Base-by-base conservation (phyloP, 306 rosid genomes). In the Dicorynia guianensis region DNA sequence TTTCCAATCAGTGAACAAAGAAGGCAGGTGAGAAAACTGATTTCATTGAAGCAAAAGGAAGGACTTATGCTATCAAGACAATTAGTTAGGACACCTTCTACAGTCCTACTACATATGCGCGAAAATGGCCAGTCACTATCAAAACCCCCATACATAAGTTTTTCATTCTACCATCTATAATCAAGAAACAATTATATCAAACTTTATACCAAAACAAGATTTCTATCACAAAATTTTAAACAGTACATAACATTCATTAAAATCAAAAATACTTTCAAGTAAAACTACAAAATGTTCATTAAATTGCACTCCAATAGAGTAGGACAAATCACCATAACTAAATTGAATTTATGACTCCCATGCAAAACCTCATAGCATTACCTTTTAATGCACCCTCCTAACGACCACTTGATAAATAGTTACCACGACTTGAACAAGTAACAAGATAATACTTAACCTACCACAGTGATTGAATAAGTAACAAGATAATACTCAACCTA, bases 1-100 rank as follows among this genome's bases (percentile, higher is more conserved):
- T 53, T 35, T 43, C 4, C 4, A 46, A 55, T 7, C 47, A 52
- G 65, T 35, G 19, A 15, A 65, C 55, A 36, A 15, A 72, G 53
- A 9, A 36, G 56, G 11, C 19, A 35, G 8, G 63, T 40, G 46
- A 40, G 4, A 40, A 40, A 40, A 40, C 30, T 25, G 30, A 25
- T 25, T 25, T 25, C 30, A 25, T 1, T 25, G 56, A n/a, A 33
- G 34, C 11, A 11, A 18, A 58, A 33, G 4, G 19, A 54, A 3
- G 64, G 8, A 15, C 14, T 66, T 11, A 8, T 43, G 33, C 56
- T 14, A 75, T 75, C 75, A 58, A 8, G 59, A 4, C 14, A 15
- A 34, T 20, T 53, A 61, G 13, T 36, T 61, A 35, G 0, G 46
- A n/a, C 12, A 61, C 47, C 7, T 34, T n/a, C n/a, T n/a, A n/a